Evolutionary conservation across 768 basidiomycete species (phyloP), one percentile per base, ranked within the genome.

Genomic region (Mycena leptocephala): DNA sequence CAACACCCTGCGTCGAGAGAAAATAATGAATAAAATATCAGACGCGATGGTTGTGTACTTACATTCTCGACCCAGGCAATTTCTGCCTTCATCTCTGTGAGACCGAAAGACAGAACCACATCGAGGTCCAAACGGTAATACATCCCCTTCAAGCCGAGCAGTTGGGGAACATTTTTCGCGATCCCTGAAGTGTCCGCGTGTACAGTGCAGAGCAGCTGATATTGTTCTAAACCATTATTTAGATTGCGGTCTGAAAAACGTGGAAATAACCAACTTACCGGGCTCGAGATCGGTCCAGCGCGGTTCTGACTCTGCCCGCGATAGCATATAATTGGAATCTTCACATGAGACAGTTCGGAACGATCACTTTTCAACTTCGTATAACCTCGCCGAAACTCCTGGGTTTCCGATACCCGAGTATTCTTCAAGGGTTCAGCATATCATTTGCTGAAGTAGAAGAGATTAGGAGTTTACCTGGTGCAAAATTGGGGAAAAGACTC

Each of bases 31-130:
- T n/a, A n/a, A n/a, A n/a, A n/a, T n/a, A n/a, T 20, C 2, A 26
- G 24, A 26, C 18, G 18, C 30, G 53, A 55, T 13, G 16, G 11
- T 30, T 37, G 37, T n/a, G 80, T 10, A n/a, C 86, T 73, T 78
- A 89, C 88, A 74, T 87, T 84, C 48, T 90, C 87, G 51, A 76
- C 76, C 89, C 89, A 90, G 33, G 83, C 80, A 70, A 90, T 83
- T 46, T 89, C 85, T 0, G 89, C 90, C 65, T 85, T 86, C 59
- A 90, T 78, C 74, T 90, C 90, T 0, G 89, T 89, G 62, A 87
- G 70, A 10, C 90, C 90, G 62, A 90, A 89, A 22, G 85, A 81
- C 16, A 90, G 70, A 14, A 89, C 76, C 0, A 90, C 78, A 2
- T 86, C 85, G 70, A 80, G 83, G 0, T 81, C 65, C 0, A 84